Conservation (phyloP, 805 yeast species). For the Candida sphagnicola region DNA sequence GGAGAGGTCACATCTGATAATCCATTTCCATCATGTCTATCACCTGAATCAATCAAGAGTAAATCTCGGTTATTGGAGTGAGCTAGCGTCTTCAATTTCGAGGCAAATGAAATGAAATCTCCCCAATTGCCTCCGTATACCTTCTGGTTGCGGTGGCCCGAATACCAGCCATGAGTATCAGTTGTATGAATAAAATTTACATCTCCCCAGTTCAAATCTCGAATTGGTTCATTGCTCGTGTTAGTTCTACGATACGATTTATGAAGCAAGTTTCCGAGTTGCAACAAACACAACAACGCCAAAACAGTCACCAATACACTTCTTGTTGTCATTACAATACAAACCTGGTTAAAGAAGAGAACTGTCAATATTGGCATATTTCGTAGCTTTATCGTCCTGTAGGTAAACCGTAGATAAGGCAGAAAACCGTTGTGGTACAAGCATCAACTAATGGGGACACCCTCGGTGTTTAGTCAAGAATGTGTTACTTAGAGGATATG, state of each 20-base stretch:
- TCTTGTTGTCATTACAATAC: not conserved
- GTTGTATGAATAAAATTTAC: constrained; percentile 90
- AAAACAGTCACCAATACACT: not conserved
- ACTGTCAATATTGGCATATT: too few relatives aligned
- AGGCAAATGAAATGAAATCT: constrained; percentile 69
- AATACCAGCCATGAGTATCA: constrained; percentile 96
- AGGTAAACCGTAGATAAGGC: too few relatives aligned
- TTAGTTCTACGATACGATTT: not conserved
- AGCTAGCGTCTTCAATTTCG: constrained; percentile 46
- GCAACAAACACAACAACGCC: not conserved
- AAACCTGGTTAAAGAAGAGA: not conserved
- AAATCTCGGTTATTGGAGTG: constrained; percentile 53
- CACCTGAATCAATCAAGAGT: constrained; percentile 82
- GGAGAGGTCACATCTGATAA: constrained; percentile 73
- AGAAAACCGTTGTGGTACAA: too few relatives aligned
- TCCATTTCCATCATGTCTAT: constrained; percentile 93
- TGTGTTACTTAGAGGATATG: too few relatives aligned
- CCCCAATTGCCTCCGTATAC: constrained; percentile 90
- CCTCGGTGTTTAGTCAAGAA: too few relatives aligned
- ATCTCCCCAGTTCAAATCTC: constrained; percentile 65
- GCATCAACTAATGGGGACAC: too few relatives aligned
- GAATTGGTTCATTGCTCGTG: not conserved
- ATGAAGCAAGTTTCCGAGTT: not conserved
- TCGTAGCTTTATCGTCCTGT: too few relatives aligned
- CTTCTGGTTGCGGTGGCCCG: constrained; percentile 80